Conservation (phyloP, 2,329 filamentous ascomycete genomes). For the Rutstroemia sp. region DNA sequence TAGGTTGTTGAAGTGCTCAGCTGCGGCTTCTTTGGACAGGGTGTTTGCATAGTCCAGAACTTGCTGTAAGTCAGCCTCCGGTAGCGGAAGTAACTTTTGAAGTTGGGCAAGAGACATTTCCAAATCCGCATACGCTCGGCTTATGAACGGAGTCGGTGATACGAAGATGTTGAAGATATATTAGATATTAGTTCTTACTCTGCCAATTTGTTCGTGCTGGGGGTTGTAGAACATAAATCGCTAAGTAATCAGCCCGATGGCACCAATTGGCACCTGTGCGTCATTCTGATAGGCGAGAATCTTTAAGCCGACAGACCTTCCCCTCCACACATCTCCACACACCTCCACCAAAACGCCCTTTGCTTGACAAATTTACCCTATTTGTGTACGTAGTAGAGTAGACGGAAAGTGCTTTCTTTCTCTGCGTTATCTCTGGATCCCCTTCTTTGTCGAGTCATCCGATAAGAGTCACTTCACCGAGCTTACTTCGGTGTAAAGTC, state of each 20-base stretch:
- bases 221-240: background rate
- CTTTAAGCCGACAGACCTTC: too few species aligned
- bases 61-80: constrained; percentile 76
- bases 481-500: too few species aligned
- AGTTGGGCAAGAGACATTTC: constrained; percentile 55
- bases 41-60: constrained; percentile 74
- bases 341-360: background rate
- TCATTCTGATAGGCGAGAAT: background rate
- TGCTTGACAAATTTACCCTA: background rate
- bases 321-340: too few species aligned
- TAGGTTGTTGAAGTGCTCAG: constrained; percentile 78
- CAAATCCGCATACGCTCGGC: background rate
- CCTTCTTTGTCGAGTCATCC: too few species aligned
- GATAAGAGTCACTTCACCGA: too few species aligned
- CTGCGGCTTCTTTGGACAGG: constrained; percentile 69
- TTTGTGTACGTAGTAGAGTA: too few species aligned
- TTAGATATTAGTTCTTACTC: background rate
- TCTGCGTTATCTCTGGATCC: too few species aligned
- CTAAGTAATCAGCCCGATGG: background rate
- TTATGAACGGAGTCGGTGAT: background rate
- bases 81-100: constrained; percentile 72
- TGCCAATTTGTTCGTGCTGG: too few species aligned
- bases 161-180: background rate
- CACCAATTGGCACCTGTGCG: background rate
- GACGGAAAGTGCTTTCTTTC: too few species aligned